phyloP scores from a whole-genome alignment of 257 asterid genomes.

The Eustoma russellianum region DNA sequence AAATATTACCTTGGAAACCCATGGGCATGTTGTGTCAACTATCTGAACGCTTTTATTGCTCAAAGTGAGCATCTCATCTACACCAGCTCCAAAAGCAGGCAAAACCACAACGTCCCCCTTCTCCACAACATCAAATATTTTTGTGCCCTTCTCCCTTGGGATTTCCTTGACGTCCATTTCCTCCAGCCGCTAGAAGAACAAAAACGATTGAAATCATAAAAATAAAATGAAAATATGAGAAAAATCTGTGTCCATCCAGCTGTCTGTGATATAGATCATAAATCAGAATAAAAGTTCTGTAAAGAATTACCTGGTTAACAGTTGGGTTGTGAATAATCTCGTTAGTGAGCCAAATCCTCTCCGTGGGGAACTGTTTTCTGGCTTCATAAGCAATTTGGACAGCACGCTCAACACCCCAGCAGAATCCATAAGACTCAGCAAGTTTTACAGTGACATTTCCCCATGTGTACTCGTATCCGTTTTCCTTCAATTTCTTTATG shows the following conservation, averaged over 20 bases:
- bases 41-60: constrained; percentile 84
- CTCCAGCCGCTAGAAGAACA: constrained; percentile 51
- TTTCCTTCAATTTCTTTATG: constrained; percentile 77
- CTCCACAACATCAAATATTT: constrained; percentile 59
- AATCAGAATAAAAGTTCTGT: background rate
- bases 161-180: constrained; percentile 64
- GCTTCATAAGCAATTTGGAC: constrained; percentile 98
- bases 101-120: constrained; percentile 84
- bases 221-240: no score
- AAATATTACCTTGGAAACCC: constrained; percentile 82
- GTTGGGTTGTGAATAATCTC: constrained; percentile 95
- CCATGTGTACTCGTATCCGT: constrained; percentile 70
- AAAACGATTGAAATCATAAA: background rate
- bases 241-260: no score
- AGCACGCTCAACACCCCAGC: constrained; percentile 99
- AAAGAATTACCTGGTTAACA: constrained; percentile 58
- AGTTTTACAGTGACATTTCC: constrained; percentile 86
- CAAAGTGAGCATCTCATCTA: constrained; percentile 80
- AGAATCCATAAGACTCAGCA: constrained; percentile 92
- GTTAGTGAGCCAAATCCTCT: constrained; percentile 87
- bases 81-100: constrained; percentile 98
- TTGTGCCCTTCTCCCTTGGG: constrained; percentile 54
- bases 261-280: background rate
- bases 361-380: constrained; percentile 74
- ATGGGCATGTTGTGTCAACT: constrained; percentile 98